Evolutionary conservation across 345 rosid species (phyloP).

Genomic region (Gossypium australe): DNA sequence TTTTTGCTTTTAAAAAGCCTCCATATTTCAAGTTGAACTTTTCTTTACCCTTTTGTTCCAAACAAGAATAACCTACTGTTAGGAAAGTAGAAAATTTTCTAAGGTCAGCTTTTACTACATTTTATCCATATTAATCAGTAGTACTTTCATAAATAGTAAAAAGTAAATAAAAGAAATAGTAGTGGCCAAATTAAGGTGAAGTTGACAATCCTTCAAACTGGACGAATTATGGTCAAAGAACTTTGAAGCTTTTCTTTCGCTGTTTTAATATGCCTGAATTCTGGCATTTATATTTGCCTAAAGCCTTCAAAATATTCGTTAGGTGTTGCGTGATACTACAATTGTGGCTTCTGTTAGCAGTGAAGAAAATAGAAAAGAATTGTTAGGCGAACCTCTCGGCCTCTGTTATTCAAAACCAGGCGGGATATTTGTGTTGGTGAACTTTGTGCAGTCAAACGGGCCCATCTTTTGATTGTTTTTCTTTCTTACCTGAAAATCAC

Average conservation of each 20-base stretch:
- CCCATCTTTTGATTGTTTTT: conserved; percentile 72
- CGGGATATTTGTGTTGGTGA: conserved; percentile 34
- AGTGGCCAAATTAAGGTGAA: background rate
- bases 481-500: conserved; percentile 52
- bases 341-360: conserved; percentile 11
- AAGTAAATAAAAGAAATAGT: background rate
- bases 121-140: background rate
- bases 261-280: background rate
- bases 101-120: background rate
- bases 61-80: background rate
- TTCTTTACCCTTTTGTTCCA: background rate
- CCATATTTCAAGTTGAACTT: background rate
- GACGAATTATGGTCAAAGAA: background rate
- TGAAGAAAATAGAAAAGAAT: conserved; percentile 16
- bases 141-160: background rate
- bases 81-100: background rate
- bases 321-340: background rate
- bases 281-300: conserved; percentile 1
- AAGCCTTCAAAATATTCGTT: background rate
- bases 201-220: background rate
- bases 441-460: conserved; percentile 94
- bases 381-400: conserved; percentile 18
- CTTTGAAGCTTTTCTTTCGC: background rate
- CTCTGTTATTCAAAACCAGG: conserved; percentile 27
- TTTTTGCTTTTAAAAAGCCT: background rate